These are phyloP conservation scores for Ophioceras dolichostomum DNA, from an alignment of 2,329 filamentous ascomycete genomes.

Conservation along the genomic window DNA sequence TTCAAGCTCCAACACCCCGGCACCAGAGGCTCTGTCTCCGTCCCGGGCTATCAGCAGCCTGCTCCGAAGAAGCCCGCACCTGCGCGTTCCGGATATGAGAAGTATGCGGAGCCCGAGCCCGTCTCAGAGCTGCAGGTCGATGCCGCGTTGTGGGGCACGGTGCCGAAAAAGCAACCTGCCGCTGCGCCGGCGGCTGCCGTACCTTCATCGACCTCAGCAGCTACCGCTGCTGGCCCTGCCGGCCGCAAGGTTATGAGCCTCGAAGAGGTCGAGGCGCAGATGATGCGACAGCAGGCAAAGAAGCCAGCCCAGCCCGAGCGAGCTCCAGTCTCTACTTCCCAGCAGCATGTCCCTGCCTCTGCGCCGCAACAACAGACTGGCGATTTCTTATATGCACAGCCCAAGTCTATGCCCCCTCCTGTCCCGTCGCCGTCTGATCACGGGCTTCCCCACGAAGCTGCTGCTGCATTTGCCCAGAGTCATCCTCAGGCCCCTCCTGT, in stretches of 20 bases:
- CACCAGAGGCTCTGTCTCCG: constrained; percentile 24
- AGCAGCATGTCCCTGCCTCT: constrained; percentile 10
- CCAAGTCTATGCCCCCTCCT: constrained; percentile 7
- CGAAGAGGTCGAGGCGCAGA: constrained; percentile 91
- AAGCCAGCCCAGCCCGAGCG: constrained; percentile 27
- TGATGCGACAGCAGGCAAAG: constrained; percentile 69
- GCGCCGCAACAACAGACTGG: constrained; percentile 8
- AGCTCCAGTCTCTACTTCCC: constrained; percentile 17
- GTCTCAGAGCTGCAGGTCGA: constrained; percentile 88
- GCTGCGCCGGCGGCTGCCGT: constrained; percentile 21
- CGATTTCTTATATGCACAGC: constrained; percentile 8
- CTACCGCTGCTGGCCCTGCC: too few relatives aligned
- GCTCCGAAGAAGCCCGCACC: constrained; percentile 48
- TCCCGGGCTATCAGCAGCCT: constrained; percentile 11
- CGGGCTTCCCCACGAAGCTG: constrained; percentile 17
- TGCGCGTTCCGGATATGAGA: constrained; percentile 76
- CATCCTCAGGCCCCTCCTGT: constrained; percentile 37
- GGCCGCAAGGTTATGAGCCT: constrained; percentile 80
- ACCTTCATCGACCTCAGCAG: too few relatives aligned
- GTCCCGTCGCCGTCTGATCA: constrained; percentile 3
- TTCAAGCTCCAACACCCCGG: constrained; percentile 63
- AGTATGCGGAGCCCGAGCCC: constrained; percentile 76
- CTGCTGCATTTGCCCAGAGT: constrained; percentile 17
- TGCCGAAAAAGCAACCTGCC: constrained; percentile 39
- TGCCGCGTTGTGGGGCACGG: constrained; percentile 81